phyloP scores from a whole-genome alignment of 345 rosid species.

The Citrus mangshanensis region DNA sequence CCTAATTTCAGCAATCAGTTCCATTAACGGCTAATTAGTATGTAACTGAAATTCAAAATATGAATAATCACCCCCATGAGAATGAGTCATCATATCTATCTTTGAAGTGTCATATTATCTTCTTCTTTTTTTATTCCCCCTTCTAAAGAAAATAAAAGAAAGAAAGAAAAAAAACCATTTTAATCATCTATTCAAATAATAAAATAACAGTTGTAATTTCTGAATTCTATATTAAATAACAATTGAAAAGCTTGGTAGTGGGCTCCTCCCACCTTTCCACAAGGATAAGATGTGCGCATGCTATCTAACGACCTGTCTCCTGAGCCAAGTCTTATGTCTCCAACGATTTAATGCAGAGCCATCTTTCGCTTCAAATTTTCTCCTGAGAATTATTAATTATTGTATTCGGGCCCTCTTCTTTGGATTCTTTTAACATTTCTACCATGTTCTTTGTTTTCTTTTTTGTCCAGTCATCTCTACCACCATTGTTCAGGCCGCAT shows the following conservation, averaged over 20 bases:
- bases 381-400: not conserved
- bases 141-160: no score
- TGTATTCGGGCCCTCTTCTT: not conserved
- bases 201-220: no score
- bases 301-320: conserved; percentile 25
- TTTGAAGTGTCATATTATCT: no score
- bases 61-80: not conserved
- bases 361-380: not conserved
- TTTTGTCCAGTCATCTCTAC: no score
- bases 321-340: not conserved
- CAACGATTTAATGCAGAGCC: not conserved
- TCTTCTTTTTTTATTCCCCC: no score
- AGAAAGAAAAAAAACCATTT: no score
- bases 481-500: no score
- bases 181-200: not conserved
- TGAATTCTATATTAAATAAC: no score
- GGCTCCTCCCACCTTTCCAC: conserved; percentile 22
- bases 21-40: not conserved
- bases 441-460: no score
- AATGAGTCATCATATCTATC: not conserved
- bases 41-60: not conserved
- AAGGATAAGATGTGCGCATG: not conserved
- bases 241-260: not conserved
- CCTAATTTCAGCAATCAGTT: not conserved
- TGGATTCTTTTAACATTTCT: not conserved